Percentiles rank a stretch among this genome's conserved stretches.
phyloP scores from a whole-genome alignment of 257 asterid species.

The Leonotis leonurus region DNA sequence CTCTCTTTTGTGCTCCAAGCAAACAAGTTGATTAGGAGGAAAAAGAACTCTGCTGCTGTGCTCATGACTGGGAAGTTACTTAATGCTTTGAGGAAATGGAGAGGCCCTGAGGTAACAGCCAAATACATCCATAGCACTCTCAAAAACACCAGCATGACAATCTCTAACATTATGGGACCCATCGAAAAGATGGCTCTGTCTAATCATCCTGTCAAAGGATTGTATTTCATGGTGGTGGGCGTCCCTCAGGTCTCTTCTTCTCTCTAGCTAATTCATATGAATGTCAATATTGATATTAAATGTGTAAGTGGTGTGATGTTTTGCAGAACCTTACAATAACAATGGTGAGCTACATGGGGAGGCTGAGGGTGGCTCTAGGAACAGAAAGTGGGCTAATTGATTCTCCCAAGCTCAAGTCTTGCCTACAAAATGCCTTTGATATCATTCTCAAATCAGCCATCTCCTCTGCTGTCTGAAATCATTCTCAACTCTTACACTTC shows the following conservation, averaged over 20 bases:
- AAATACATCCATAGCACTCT: conserved; percentile 45
- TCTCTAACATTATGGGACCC: conserved; percentile 61
- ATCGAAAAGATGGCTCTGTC: conserved; percentile 54
- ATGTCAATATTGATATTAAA: not conserved
- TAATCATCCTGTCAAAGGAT: conserved; percentile 48
- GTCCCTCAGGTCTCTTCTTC: conserved; percentile 42
- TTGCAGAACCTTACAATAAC: conserved; percentile 66
- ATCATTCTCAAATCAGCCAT: conserved; percentile 40
- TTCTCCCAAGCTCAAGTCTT: conserved; percentile 38
- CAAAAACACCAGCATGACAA: conserved; percentile 59
- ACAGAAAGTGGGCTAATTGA: conserved; percentile 59
- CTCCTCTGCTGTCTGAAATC: not conserved
- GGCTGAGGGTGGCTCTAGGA: conserved; percentile 58
- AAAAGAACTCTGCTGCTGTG: conserved; percentile 51
- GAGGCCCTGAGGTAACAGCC: conserved; percentile 73
- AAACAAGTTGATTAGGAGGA: conserved; percentile 32
- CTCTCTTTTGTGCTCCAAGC: conserved; percentile 41
- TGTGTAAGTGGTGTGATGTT: too few relatives aligned
- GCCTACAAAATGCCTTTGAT: conserved; percentile 48
- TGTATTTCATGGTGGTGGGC: conserved; percentile 58
- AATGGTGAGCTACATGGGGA: conserved; percentile 70
- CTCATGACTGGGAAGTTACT: conserved; percentile 58
- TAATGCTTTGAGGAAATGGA: conserved; percentile 30
- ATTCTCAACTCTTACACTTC: too few relatives aligned
- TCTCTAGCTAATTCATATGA: too few relatives aligned